Base-by-base conservation (phyloP, 2,329 filamentous ascomycete species). In the Cercospora sojina region DNA sequence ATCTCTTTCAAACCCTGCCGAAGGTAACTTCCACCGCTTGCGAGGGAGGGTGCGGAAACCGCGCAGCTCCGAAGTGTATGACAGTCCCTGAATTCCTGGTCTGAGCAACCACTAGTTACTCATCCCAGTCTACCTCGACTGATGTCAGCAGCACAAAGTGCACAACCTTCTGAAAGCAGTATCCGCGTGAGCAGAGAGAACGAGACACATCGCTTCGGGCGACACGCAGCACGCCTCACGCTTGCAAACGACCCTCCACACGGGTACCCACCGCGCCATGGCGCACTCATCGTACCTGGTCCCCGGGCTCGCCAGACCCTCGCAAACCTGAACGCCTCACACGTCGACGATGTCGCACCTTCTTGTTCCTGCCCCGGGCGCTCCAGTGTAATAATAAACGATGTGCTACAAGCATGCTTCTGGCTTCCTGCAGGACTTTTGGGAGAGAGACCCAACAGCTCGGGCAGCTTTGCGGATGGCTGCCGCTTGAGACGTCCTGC, bases 31-130 rank as follows among this genome's bases (percentile, higher is more conserved):
- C 10, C 43, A 1, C 4, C 43, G 43, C 43, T 25, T 20, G 20
- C 13, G 43, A 49, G 10, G 2, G 2, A 59, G n/a, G 12, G 47
- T 58, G 38, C 3, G 51, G 64, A 51, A 65, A 60, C 58, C 64
- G 64, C 64, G 38, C 58, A 57, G 47, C 47, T 65, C 59, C 64
- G 64, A 49, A 23, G 58, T 18, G 51, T 57, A 55, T 53, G 47
- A 32, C 43, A 55, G 41, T 35, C 20, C 41, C 35, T 41, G 31
- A 9, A 23, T 58, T 31, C 57, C 35, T 25, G 13, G 41, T 59
- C 57, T 41, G 41, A 59, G 57, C 32, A 41, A 49, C 43, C 43
- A 49, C 10, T 49, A n/a, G n/a, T n/a, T n/a, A 23, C 43, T 23
- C 41, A 12, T 23, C 41, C 18, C 20, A 49, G 25, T 20, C 43